Conservation (phyloP, 1,284 basidiomycete species). For the Amylostereum areolatum region DNA sequence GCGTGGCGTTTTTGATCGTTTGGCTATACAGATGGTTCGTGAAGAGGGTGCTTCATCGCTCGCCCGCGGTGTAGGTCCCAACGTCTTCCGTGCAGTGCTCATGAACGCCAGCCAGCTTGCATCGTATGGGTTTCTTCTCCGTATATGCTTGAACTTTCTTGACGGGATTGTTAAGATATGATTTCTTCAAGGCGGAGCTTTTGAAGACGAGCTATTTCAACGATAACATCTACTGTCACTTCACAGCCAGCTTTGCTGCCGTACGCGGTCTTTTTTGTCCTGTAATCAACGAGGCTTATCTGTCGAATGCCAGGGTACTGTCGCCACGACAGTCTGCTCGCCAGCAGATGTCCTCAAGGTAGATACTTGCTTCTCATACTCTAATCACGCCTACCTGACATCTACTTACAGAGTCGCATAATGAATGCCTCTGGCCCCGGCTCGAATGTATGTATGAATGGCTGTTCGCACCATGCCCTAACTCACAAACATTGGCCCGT, state of each 20-base stretch:
- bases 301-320: slow-evolving; percentile 58
- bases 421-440: slow-evolving; percentile 87
- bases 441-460: slow-evolving; percentile 46
- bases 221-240: slow-evolving; percentile 80
- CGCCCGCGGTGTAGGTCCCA: slow-evolving; percentile 77
- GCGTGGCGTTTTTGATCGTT: too few relatives aligned
- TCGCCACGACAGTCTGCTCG: slow-evolving; percentile 91
- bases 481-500: slow-evolving; percentile 1
- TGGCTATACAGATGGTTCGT: slow-evolving; percentile 59
- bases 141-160: not conserved
- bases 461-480: not conserved
- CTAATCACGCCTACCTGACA: not conserved
- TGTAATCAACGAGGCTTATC: slow-evolving; percentile 4
- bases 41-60: slow-evolving; percentile 79
- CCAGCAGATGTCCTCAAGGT: slow-evolving; percentile 90
- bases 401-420: slow-evolving; percentile 58
- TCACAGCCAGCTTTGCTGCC: slow-evolving; percentile 81
- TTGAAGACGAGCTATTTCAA: slow-evolving; percentile 65
- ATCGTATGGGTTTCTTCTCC: slow-evolving; percentile 45
- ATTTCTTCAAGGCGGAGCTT: slow-evolving; percentile 83
- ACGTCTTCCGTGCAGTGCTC: slow-evolving; percentile 78
- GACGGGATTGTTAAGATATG: slow-evolving; percentile 54
- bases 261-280: slow-evolving; percentile 35
- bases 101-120: slow-evolving; percentile 93
- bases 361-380: slow-evolving; percentile 11